These are phyloP conservation scores for Thraustochytrium striatum DNA, from an alignment of 352 stramenopile genomes.

Conservation along the genomic window DNA sequence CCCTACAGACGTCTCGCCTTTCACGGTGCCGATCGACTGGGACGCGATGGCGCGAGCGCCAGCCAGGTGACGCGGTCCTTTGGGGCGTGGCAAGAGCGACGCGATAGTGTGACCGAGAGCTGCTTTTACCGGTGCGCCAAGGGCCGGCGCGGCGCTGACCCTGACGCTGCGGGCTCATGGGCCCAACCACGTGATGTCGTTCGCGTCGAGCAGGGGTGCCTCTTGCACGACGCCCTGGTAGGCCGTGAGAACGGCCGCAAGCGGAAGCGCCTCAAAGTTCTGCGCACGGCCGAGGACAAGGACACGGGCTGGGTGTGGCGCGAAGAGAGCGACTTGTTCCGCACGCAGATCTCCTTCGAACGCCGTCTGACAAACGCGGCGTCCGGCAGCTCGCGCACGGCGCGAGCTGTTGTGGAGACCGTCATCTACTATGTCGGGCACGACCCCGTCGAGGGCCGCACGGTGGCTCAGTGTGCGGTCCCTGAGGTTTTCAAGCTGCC, in stretches of 20 bases:
- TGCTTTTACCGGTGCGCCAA: constrained; percentile 23
- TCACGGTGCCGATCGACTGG: not conserved
- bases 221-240: constrained; percentile 4
- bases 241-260: not conserved
- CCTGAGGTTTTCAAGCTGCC: not conserved
- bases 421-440: constrained; percentile 18
- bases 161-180: not conserved
- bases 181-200: not conserved
- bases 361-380: no score
- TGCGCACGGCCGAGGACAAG: not conserved
- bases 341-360: no score
- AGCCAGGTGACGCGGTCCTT: not conserved
- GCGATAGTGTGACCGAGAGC: not conserved
- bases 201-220: not conserved
- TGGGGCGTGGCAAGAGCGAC: constrained; percentile 19
- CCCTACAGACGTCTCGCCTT: not conserved
- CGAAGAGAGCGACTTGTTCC: constrained; percentile 19
- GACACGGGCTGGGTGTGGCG: not conserved
- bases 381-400: no score
- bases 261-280: constrained; percentile 24
- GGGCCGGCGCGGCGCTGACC: no score
- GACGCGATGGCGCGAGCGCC: not conserved
- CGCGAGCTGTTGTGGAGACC: not conserved
- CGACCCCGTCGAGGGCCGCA: not conserved
- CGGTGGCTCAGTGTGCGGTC: not conserved